Conservation (phyloP, 768 basidiomycete species). For the Mycena galericulata region DNA sequence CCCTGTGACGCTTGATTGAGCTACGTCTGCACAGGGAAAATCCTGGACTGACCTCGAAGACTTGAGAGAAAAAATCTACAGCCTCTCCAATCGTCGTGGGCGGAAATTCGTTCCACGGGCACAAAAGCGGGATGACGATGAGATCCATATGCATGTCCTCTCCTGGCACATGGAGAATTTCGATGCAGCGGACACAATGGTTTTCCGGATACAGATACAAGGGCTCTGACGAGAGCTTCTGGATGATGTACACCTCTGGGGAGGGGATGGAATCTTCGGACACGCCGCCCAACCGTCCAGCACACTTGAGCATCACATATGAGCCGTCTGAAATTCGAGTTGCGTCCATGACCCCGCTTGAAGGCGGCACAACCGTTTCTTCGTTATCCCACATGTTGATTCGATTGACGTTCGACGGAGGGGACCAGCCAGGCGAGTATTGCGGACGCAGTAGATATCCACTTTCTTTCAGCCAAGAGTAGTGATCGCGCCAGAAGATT, state of each 20-base stretch:
- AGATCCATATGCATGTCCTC: slow-evolving; percentile 31
- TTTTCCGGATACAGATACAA: slow-evolving; percentile 40
- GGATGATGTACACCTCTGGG: background rate
- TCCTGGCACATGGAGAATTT: slow-evolving; percentile 39
- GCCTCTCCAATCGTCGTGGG: slow-evolving; percentile 47
- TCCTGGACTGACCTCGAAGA: slow-evolving; percentile 41
- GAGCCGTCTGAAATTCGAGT: slow-evolving; percentile 32
- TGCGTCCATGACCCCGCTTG: background rate
- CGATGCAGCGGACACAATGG: slow-evolving; percentile 43
- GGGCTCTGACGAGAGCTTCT: slow-evolving; percentile 32
- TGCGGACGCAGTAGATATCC: background rate
- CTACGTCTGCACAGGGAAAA: no score
- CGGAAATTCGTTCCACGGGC: slow-evolving; percentile 26
- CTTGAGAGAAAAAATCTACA: slow-evolving; percentile 44
- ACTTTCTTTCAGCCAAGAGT: background rate
- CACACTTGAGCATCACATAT: slow-evolving; percentile 37
- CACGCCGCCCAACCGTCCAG: slow-evolving; percentile 27
- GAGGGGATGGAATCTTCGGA: slow-evolving; percentile 24
- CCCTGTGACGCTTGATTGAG: slow-evolving; percentile 35
- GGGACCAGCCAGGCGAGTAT: background rate
- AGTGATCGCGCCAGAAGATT: slow-evolving; percentile 3
- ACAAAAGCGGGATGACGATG: slow-evolving; percentile 46
- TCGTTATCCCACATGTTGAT: no score
- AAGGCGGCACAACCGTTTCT: no score
- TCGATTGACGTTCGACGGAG: no score